A percentile compares a stretch with the other conserved stretches of the same genome.
Conservation (phyloP, 129 eudicot genomes). For the Tanacetum coccineum region DNA sequence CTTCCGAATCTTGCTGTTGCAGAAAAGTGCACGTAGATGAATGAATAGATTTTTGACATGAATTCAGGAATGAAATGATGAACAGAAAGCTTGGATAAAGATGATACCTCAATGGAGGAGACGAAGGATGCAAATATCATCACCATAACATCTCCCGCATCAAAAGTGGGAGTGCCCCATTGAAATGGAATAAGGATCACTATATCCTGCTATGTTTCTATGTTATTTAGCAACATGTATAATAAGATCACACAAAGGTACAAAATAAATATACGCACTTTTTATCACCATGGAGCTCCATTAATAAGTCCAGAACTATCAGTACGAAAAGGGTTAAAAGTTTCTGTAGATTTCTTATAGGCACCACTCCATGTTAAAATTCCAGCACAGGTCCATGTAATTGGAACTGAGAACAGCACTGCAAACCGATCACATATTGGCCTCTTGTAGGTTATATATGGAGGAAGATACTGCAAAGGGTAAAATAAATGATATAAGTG, state of each 20-base stretch:
- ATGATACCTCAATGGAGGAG: conserved; percentile 60
- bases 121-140: conserved; percentile 54
- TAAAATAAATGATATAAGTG: too few relatives aligned
- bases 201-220: conserved; percentile 45
- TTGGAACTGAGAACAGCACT: conserved; percentile 42
- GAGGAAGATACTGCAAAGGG: conserved; percentile 61
- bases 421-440: conserved; percentile 49
- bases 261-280: neutral
- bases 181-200: conserved; percentile 67
- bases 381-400: conserved; percentile 57
- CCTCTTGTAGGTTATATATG: conserved; percentile 34
- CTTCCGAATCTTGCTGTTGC: conserved; percentile 59
- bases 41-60: neutral
- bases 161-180: conserved; percentile 71
- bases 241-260: conserved; percentile 6
- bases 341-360: conserved; percentile 27
- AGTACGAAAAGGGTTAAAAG: conserved; percentile 38
- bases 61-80: neutral
- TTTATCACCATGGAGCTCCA: conserved; percentile 56
- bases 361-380: conserved; percentile 62
- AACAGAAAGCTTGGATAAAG: neutral
- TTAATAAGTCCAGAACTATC: conserved; percentile 52
- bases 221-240: neutral
- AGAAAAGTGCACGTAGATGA: conserved; percentile 52
- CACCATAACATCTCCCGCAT: conserved; percentile 38